Conservation (phyloP, 768 basidiomycete genomes). For the Phylloporus arenicola region DNA sequence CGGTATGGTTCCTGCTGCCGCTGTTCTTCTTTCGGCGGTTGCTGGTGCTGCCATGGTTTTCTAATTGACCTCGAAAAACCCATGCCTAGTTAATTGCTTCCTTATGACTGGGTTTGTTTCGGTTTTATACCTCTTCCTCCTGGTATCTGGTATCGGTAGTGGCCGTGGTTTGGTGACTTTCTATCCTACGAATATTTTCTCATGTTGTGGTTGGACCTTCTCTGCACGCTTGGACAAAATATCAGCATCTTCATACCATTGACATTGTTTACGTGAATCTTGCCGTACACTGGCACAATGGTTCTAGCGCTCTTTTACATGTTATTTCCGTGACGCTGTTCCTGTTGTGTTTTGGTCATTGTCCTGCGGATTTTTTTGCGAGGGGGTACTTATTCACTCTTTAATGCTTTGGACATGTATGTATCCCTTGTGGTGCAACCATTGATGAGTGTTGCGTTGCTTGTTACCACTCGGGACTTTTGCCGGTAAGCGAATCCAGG, state of each 20-base stretch:
- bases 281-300: not conserved
- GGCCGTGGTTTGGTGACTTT: conserved; percentile 9
- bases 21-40: conserved; percentile 39
- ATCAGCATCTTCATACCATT: not conserved
- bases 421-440: not conserved
- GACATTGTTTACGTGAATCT: not conserved
- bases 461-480: no score
- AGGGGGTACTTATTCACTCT: not conserved
- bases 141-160: conserved; percentile 3
- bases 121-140: conserved; percentile 13
- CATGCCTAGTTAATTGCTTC: not conserved
- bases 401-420: not conserved
- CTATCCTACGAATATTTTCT: conserved; percentile 12
- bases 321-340: not conserved
- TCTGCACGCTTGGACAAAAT: conserved; percentile 17
- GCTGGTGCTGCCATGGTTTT: conserved; percentile 47
- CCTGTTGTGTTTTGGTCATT: not conserved
- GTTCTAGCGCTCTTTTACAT: not conserved
- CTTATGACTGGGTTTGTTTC: not conserved
- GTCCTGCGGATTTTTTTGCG: not conserved
- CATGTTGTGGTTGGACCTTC: conserved; percentile 17
- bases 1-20: conserved; percentile 32
- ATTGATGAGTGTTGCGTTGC: no score
- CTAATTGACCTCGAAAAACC: conserved; percentile 22
- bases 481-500: no score